Base-by-base conservation (phyloP, 305 asterid genomes). In the Fraxinus dipetala region DNA sequence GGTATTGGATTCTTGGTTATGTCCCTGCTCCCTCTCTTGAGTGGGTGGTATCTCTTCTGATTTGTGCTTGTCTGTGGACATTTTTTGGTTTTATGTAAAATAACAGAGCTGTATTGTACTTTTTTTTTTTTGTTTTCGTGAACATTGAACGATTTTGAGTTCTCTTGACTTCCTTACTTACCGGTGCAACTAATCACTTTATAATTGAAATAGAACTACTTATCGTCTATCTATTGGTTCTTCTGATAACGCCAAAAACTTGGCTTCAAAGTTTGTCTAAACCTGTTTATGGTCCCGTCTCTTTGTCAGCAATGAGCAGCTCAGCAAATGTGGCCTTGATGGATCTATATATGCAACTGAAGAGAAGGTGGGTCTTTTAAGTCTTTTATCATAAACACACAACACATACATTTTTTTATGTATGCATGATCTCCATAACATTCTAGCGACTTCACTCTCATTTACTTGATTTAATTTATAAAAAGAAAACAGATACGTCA, bases 291-390 rank as follows among this genome's bases (percentile, higher is more conserved):
- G 74, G 59, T 80, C 83, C 82, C 78, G 80, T 85, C 36, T 85
- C 80, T 79, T 89, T 87, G 85, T 80, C 90, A 94, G 98, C 86
- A 88, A 91, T 87, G 97, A 94, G 89, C 93, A 94, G 85, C 90
- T 94, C 77, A 91, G 91, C 89, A 94, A 88, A 91, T 91, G 93
- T 84, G 98, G 97, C 81, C 97, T 94, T 77, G 95, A 94, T 83
- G 97, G 98, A 83, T 91, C 95, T 67, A 69, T 84, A 28, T 94
- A 93, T 84, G 97, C 94, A 30, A 88, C 93, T 78, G 97, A 83
- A 88, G 94, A 91, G 81, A 94, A 94, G 97, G 98, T 92, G 72
- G 72, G 59, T 18, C 45, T 76, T 78, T 80, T 63, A 76, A 48
- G 48, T 56, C 30, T 76, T 70, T 69, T 74, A 26, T 54, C 10